These are phyloP conservation scores for Rubus parviflorus DNA, from an alignment of 306 rosid genomes.

Conservation along the genomic window DNA sequence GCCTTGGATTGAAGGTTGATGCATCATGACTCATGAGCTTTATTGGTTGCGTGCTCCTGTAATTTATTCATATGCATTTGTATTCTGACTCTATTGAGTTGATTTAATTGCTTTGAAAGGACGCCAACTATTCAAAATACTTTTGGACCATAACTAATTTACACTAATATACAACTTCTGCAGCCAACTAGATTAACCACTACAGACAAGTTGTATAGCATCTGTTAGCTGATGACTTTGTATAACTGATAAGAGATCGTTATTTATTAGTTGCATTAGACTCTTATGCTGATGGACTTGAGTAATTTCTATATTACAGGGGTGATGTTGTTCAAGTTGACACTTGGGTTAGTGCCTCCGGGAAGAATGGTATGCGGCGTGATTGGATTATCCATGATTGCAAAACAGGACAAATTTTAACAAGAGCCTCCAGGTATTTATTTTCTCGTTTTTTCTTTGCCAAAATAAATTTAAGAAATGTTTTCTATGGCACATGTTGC, in stretches of 20 bases:
- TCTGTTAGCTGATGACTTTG: neutral
- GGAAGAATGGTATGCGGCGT: slow-evolving; percentile 98
- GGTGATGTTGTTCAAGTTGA: slow-evolving; percentile 96
- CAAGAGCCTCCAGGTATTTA: slow-evolving; percentile 88
- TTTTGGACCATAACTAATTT: neutral
- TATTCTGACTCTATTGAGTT: slow-evolving; percentile 12
- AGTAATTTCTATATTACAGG: slow-evolving; percentile 49
- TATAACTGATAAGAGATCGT: neutral
- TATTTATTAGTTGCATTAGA: neutral
- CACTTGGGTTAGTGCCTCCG: slow-evolving; percentile 90
- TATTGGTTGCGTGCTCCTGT: neutral
- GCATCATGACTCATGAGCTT: neutral
- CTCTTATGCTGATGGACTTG: neutral
- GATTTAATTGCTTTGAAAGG: no score
- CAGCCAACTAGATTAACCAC: neutral
- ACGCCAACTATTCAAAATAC: slow-evolving; percentile 2
- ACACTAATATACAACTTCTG: neutral
- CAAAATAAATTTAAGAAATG: neutral
- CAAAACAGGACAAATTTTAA: slow-evolving; percentile 71
- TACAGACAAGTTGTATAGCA: neutral
- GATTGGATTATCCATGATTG: slow-evolving; percentile 88
- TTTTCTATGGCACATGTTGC: neutral
- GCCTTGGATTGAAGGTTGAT: neutral
- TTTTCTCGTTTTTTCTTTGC: neutral
- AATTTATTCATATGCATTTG: neutral